Percentiles rank a stretch among this genome's conserved stretches.
Conservation (phyloP, 768 basidiomycete genomes). For the Pisolithus marmoratus region DNA sequence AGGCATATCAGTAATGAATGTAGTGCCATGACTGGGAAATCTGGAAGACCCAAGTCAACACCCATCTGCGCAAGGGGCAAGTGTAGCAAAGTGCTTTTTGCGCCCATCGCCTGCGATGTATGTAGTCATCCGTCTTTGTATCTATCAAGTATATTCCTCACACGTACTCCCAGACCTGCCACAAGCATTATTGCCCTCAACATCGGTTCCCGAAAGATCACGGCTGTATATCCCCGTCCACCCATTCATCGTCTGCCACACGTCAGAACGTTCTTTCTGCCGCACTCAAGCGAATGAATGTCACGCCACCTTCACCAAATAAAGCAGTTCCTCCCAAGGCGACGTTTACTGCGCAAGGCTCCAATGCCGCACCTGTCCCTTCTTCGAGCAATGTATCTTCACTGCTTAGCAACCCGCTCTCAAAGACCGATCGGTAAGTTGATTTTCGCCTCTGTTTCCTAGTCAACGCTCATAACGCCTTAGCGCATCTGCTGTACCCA, state of each 20-base stretch:
- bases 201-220: slow-evolving; percentile 81
- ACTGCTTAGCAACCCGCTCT: neutral
- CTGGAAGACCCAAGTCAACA: slow-evolving; percentile 39
- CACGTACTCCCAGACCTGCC: slow-evolving; percentile 51
- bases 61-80: slow-evolving; percentile 56
- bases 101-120: slow-evolving; percentile 71
- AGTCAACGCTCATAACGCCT: slow-evolving; percentile 64
- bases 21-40: slow-evolving; percentile 60
- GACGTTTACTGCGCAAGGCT: slow-evolving; percentile 4
- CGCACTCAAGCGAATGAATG: neutral
- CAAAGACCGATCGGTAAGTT: slow-evolving; percentile 61
- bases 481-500: slow-evolving; percentile 36
- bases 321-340: neutral
- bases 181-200: slow-evolving; percentile 63
- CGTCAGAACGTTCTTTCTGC: slow-evolving; percentile 1
- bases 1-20: slow-evolving; percentile 63
- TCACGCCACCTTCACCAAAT: neutral
- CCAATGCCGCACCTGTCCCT: neutral
- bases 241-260: slow-evolving; percentile 10
- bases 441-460: slow-evolving; percentile 17
- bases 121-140: slow-evolving; percentile 23
- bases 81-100: slow-evolving; percentile 70
- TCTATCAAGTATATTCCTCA: neutral
- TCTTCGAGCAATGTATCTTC: neutral
- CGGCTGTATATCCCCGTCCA: slow-evolving; percentile 35